phyloP scores from a whole-genome alignment of 73 alveolate genomes.

The Blepharisma japonicum region DNA sequence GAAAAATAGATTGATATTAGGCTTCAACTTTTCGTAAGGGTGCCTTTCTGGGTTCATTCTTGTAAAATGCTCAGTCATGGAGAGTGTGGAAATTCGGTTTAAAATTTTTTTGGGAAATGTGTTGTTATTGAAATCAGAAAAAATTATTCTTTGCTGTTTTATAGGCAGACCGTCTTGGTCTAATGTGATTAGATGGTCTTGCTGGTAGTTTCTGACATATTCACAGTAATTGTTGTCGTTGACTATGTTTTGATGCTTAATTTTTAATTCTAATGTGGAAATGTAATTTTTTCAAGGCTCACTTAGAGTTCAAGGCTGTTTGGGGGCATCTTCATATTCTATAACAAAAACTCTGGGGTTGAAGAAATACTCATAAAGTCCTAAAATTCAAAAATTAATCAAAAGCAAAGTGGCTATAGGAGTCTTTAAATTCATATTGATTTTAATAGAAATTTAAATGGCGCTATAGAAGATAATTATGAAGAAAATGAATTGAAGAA shows the following conservation, averaged over 20 bases:
- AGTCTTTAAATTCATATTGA: too few species aligned
- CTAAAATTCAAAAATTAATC: too few species aligned
- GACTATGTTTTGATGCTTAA: constrained; percentile 6
- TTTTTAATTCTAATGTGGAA: too few species aligned
- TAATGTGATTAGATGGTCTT: not conserved
- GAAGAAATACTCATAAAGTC: too few species aligned
- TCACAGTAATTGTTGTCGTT: constrained; percentile 1
- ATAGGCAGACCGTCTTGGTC: constrained; percentile 1
- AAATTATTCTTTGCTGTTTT: not conserved
- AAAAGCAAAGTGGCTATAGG: too few species aligned
- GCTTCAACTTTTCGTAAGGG: not conserved
- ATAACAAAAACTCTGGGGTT: too few species aligned
- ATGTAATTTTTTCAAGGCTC: too few species aligned
- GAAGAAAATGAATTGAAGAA: too few species aligned
- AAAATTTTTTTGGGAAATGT: not conserved
- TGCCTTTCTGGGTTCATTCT: constrained; percentile 15
- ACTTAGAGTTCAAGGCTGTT: too few species aligned
- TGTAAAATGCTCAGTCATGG: constrained; percentile 20
- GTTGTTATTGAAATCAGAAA: not conserved
- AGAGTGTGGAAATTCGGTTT: not conserved
- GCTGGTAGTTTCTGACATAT: not conserved
- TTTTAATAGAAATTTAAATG: too few species aligned
- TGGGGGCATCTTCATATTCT: too few species aligned
- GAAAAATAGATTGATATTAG: not conserved
- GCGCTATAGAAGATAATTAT: too few species aligned